phyloP scores from a whole-genome alignment of 345 rosid genomes.

The Camelina sativa region DNA sequence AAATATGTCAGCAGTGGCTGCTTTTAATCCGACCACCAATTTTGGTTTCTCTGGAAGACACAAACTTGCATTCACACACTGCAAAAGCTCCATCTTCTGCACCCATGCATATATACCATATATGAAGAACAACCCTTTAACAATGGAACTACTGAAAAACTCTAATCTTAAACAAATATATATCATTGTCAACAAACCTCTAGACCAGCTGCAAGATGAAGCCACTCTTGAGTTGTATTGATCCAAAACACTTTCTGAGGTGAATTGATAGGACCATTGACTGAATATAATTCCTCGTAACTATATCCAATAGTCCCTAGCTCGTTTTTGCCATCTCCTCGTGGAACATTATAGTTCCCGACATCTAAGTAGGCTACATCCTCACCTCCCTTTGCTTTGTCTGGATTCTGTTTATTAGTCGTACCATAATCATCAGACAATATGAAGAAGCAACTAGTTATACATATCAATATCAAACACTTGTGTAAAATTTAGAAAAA shows the following conservation, averaged over 20 bases:
- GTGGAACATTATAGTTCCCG: slow-evolving; percentile 48
- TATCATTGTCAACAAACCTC: slow-evolving; percentile 48
- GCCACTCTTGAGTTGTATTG: slow-evolving; percentile 50
- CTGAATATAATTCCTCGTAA: slow-evolving; percentile 48
- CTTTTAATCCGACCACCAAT: slow-evolving; percentile 52
- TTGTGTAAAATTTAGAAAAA: background rate
- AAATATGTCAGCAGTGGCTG: slow-evolving; percentile 55
- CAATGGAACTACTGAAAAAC: background rate
- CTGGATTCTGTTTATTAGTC: slow-evolving; percentile 46
- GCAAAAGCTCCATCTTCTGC: slow-evolving; percentile 51
- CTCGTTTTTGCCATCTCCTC: slow-evolving; percentile 43
- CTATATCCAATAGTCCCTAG: slow-evolving; percentile 50
- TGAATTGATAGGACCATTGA: slow-evolving; percentile 37
- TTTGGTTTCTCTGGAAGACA: slow-evolving; percentile 55
- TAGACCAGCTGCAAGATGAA: slow-evolving; percentile 51
- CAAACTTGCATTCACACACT: slow-evolving; percentile 56
- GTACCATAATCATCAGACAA: background rate
- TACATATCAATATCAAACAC: background rate
- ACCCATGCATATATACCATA: background rate
- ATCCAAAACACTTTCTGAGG: slow-evolving; percentile 47
- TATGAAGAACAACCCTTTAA: background rate
- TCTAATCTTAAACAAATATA: background rate
- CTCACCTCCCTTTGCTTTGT: slow-evolving; percentile 27
- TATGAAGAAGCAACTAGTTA: background rate
- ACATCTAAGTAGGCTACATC: slow-evolving; percentile 46